Conservation (phyloP, 768 basidiomycete species). For the Leucocoprinus sp. region DNA sequence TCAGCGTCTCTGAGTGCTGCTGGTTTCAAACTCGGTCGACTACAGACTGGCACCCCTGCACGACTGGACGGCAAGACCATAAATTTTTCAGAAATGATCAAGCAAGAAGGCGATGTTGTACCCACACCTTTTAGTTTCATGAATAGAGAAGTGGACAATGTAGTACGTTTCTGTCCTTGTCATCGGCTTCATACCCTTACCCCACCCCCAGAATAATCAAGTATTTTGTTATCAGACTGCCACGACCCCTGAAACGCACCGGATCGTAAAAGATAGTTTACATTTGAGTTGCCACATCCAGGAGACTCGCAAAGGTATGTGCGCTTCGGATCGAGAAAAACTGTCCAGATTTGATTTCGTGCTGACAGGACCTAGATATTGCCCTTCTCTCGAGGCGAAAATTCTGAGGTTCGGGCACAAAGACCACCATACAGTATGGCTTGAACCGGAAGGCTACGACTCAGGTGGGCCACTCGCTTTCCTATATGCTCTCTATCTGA, state of each 20-base stretch:
- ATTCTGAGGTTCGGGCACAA: conserved; percentile 73
- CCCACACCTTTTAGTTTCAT: conserved; percentile 75
- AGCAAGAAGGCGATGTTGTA: conserved; percentile 57
- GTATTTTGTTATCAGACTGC: conserved; percentile 62
- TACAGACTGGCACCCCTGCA: conserved; percentile 86
- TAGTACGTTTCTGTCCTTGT: conserved; percentile 30
- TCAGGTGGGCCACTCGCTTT: conserved; percentile 41
- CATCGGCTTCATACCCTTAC: background rate
- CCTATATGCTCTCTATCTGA: background rate
- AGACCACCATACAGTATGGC: conserved; percentile 67
- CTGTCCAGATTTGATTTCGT: background rate
- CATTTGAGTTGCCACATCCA: conserved; percentile 80
- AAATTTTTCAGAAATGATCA: conserved; percentile 50
- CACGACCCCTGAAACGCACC: conserved; percentile 68
- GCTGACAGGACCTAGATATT: conserved; percentile 74
- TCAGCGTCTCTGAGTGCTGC: conserved; percentile 67
- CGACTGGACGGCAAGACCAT: conserved; percentile 66
- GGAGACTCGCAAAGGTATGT: conserved; percentile 74
- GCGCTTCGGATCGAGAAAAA: background rate
- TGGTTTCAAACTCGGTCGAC: conserved; percentile 74
- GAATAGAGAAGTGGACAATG: conserved; percentile 60
- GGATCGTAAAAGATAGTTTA: conserved; percentile 66
- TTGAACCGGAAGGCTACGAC: conserved; percentile 90
- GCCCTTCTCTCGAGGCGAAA: conserved; percentile 86
- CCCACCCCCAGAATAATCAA: conserved; percentile 51